These are phyloP conservation scores for Zymoseptoria pseudotritici DNA, from an alignment of 2,329 filamentous ascomycete genomes.

Conservation along the genomic window DNA sequence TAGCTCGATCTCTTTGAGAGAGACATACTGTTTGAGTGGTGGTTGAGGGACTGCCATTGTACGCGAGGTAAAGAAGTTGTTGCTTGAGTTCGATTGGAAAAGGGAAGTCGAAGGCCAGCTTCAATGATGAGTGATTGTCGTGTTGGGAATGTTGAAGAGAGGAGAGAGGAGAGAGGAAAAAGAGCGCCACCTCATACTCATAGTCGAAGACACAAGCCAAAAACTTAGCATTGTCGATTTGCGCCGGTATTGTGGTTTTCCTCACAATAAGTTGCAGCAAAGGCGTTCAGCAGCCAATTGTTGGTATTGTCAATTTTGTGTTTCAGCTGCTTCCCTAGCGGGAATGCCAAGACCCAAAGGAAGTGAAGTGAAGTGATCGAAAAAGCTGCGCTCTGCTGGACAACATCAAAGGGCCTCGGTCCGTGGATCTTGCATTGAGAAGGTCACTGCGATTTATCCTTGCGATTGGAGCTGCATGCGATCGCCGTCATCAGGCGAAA, in stretches of 20 bases:
- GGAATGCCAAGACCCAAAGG: background rate
- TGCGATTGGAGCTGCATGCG: background rate
- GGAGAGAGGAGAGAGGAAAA: background rate
- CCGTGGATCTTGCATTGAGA: background rate
- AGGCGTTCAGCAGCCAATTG: background rate
- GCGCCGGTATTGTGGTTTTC: background rate
- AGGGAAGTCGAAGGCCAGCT: background rate
- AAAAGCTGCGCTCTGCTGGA: background rate
- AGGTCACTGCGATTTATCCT: background rate
- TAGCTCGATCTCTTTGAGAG: background rate
- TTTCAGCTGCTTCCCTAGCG: background rate
- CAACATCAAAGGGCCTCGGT: background rate
- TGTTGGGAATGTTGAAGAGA: background rate
- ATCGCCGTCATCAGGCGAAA: background rate
- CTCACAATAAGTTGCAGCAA: background rate
- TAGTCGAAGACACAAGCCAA: too few species aligned
- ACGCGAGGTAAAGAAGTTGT: background rate
- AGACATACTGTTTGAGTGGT: background rate
- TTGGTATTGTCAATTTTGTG: background rate
- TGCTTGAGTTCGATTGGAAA: background rate
- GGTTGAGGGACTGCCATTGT: background rate
- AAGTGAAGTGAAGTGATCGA: background rate
- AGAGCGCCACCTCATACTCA: too few species aligned
- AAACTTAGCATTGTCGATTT: background rate
- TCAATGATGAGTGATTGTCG: background rate